Percentiles rank a stretch among this genome's conserved stretches.
These are phyloP conservation scores for Penicillium fimorum DNA, from an alignment of 495 filamentous ascomycete species.

Conservation along the genomic window DNA sequence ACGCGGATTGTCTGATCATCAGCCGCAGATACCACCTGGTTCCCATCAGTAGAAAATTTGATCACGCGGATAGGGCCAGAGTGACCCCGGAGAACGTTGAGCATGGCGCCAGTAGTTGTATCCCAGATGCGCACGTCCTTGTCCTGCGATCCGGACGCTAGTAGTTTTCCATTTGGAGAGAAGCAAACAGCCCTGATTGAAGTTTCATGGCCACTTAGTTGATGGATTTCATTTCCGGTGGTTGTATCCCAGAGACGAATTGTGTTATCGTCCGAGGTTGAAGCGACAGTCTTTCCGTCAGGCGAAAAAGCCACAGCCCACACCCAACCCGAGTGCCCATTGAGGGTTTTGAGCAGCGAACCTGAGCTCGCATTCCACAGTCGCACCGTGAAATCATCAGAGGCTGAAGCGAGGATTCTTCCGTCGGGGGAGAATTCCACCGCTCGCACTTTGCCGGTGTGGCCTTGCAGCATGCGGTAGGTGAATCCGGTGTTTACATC, in stretches of 20 bases:
- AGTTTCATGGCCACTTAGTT: neutral
- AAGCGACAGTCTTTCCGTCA: conserved; percentile 19
- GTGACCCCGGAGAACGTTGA: neutral
- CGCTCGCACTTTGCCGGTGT: conserved; percentile 11
- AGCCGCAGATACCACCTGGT: conserved; percentile 3
- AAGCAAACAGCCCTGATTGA: conserved; percentile 9
- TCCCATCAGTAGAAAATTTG: conserved; percentile 3
- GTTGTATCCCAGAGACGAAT: conserved; percentile 21
- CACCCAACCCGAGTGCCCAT: conserved; percentile 16
- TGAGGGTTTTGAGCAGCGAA: conserved; percentile 2
- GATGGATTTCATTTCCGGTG: conserved; percentile 7
- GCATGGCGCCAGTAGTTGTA: conserved; percentile 11
- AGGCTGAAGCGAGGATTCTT: conserved; percentile 6
- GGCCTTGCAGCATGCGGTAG: conserved; percentile 11
- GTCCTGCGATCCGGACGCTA: conserved; percentile 19
- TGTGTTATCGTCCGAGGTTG: conserved; percentile 15
- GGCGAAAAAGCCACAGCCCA: conserved; percentile 18
- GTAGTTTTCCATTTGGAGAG: conserved; percentile 17
- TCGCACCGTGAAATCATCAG: conserved; percentile 9
- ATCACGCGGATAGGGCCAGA: conserved; percentile 9
- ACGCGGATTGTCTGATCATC: conserved; percentile 11
- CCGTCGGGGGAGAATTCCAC: conserved; percentile 12
- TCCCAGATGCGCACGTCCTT: conserved; percentile 21
- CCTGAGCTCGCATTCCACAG: conserved; percentile 7
- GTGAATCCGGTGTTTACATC: conserved; percentile 11